Conservation (phyloP, 202 grass and related monocot species). For the Zoysia matrella region DNA sequence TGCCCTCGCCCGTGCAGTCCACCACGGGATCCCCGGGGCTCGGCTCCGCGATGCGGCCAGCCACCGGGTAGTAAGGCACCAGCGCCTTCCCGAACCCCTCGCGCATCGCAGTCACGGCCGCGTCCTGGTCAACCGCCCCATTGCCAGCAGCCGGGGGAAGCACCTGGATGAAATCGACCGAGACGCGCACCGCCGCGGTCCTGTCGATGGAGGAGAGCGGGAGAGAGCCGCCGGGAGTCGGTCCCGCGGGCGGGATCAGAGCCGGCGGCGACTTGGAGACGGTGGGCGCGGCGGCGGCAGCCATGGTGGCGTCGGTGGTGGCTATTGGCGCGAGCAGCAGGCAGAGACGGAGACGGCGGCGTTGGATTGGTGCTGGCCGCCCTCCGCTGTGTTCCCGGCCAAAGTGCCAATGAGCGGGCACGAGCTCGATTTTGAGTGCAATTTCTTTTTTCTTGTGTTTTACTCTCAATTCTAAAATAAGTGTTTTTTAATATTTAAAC, state of each 20-base stretch:
- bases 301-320: slow-evolving; percentile 21
- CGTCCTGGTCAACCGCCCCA: slow-evolving; percentile 20
- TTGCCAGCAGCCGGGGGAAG: slow-evolving; percentile 28
- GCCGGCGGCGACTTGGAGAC: slow-evolving; percentile 58
- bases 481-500: too few relatives aligned
- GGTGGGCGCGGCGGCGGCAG: slow-evolving; percentile 31
- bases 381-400: too few relatives aligned
- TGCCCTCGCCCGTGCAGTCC: slow-evolving; percentile 70
- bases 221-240: slow-evolving; percentile 51
- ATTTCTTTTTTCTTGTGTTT: not conserved
- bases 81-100: slow-evolving; percentile 70
- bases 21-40: slow-evolving; percentile 60
- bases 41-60: slow-evolving; percentile 57
- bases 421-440: slow-evolving; percentile 19
- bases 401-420: not conserved
- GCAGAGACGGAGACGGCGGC: not conserved
- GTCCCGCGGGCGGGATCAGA: slow-evolving; percentile 51
- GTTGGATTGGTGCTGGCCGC: not conserved
- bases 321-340: not conserved
- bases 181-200: slow-evolving; percentile 64
- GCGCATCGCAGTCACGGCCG: slow-evolving; percentile 49
- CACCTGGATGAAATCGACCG: slow-evolving; percentile 86
- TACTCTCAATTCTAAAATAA: too few relatives aligned
- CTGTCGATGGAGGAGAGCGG: slow-evolving; percentile 85
- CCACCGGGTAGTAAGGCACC: slow-evolving; percentile 80